Evolutionary conservation across 805 yeast species (phyloP).

Genomic region (Ascoidea tarda): DNA sequence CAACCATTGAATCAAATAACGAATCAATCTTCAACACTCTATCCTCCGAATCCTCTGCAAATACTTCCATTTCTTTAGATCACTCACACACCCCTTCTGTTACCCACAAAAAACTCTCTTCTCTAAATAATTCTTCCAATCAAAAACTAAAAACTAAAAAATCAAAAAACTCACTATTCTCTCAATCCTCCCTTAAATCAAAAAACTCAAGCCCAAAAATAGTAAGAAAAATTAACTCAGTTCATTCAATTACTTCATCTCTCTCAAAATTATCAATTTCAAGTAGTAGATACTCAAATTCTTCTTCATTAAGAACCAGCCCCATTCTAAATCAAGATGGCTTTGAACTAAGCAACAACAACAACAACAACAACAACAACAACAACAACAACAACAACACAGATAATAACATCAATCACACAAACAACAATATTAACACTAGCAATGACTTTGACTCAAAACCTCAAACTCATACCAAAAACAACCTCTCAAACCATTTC

Average conservation of each 20-base stretch:
- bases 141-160: too few species aligned
- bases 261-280: neutral
- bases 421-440: neutral
- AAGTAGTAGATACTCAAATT: neutral
- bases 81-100: too few species aligned
- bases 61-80: too few species aligned
- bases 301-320: neutral
- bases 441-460: neutral
- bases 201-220: too few species aligned
- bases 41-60: too few species aligned
- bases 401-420: too few species aligned
- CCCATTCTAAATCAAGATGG: neutral
- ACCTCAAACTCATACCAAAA: neutral
- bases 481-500: neutral
- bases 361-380: too few species aligned
- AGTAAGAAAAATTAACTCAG: too few species aligned
- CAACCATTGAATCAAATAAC: neutral
- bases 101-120: neutral
- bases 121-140: neutral
- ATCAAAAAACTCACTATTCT: neutral
- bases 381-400: too few species aligned
- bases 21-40: too few species aligned
- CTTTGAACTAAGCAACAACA: too few species aligned
- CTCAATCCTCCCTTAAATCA: neutral
- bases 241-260: too few species aligned